Conservation (phyloP, 208 protist genomes). For the Phytomonas sp. region DNA sequence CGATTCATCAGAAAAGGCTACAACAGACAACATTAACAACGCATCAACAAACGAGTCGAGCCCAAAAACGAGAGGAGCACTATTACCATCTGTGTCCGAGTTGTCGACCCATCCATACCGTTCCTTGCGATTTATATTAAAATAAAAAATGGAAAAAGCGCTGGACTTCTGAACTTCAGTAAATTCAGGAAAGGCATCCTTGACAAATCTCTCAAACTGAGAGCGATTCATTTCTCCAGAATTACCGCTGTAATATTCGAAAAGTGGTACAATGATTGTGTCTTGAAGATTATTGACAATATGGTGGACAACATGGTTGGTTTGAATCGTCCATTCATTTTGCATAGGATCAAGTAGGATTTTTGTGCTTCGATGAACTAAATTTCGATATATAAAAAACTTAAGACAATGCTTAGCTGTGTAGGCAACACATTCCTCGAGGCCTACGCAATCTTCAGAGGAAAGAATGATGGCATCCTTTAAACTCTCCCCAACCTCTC, state of each 20-base stretch:
- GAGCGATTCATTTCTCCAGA: constrained; percentile 34
- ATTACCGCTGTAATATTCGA: constrained; percentile 33
- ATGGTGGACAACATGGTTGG: constrained; percentile 58
- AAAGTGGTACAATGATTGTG: constrained; percentile 55
- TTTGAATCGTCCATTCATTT: constrained; percentile 60
- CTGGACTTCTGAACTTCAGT: constrained; percentile 35
- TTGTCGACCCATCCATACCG: neutral
- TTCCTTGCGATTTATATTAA: constrained; percentile 10
- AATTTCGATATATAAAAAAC: constrained; percentile 39
- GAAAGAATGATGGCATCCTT: constrained; percentile 46
- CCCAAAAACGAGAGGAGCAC: constrained; percentile 17
- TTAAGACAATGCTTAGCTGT: constrained; percentile 51
- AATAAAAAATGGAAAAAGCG: constrained; percentile 55
- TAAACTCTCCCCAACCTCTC: constrained; percentile 15
- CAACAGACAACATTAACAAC: constrained; percentile 72
- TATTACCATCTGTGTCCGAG: neutral
- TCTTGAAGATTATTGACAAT: constrained; percentile 35
- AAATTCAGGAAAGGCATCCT: constrained; percentile 40
- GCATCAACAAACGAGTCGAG: constrained; percentile 74
- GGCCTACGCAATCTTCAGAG: constrained; percentile 51
- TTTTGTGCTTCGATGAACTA: constrained; percentile 36
- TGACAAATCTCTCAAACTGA: constrained; percentile 49
- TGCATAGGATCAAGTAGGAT: constrained; percentile 38
- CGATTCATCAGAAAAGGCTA: constrained; percentile 62
- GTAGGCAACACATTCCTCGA: constrained; percentile 60